Evolutionary conservation across 768 basidiomycete species (phyloP).

Genomic region (Collybiopsis confluens): DNA sequence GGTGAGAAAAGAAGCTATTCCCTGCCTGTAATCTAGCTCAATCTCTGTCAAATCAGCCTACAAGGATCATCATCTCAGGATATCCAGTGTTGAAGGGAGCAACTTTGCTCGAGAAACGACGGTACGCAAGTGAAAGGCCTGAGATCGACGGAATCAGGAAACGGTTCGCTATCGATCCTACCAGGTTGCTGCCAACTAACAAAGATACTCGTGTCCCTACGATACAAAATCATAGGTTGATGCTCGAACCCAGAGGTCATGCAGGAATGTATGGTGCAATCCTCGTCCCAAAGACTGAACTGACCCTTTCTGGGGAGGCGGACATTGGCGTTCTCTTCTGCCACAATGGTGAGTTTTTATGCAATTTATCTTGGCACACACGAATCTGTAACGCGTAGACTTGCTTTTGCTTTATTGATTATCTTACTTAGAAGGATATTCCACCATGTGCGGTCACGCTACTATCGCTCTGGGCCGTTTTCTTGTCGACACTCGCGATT

Average conservation of each 20-base stretch:
- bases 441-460: slow-evolving; percentile 40
- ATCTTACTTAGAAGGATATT: slow-evolving; percentile 39
- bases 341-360: slow-evolving; percentile 29
- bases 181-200: too few species aligned
- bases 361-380: not conserved
- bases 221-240: too few species aligned
- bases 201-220: too few species aligned
- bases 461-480: slow-evolving; percentile 37
- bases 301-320: slow-evolving; percentile 25
- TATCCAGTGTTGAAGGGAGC: slow-evolving; percentile 27
- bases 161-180: slow-evolving; percentile 6
- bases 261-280: slow-evolving; percentile 38
- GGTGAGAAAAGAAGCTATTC: too few species aligned
- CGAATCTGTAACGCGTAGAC: not conserved
- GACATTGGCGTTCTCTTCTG: slow-evolving; percentile 39
- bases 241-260: slow-evolving; percentile 36
- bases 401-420: not conserved
- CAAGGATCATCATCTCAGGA: slow-evolving; percentile 31
- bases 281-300: slow-evolving; percentile 30
- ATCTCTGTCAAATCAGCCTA: too few species aligned
- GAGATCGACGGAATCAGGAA: slow-evolving; percentile 24
- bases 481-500: slow-evolving; percentile 32
- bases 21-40: too few species aligned
- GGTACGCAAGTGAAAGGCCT: slow-evolving; percentile 19
- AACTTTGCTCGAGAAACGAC: slow-evolving; percentile 31